These are phyloP conservation scores for Mallotus japonicus DNA, from an alignment of 441 rosid species.

Conservation along the genomic window DNA sequence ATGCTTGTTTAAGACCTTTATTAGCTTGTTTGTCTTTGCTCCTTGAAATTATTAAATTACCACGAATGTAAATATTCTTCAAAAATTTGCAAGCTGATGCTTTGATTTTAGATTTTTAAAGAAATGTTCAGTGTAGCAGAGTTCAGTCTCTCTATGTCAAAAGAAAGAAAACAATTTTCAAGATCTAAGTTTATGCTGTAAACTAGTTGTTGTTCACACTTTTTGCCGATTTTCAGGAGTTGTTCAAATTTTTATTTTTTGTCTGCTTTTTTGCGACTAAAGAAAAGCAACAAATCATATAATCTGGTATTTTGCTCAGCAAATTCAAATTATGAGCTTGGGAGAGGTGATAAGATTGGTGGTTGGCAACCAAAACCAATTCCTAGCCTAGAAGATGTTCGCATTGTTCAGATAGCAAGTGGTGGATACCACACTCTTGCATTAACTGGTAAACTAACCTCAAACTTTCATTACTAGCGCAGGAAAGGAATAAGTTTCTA, in stretches of 20 bases:
- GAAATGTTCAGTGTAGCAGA: background rate
- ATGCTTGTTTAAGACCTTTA: background rate
- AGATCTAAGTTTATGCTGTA: background rate
- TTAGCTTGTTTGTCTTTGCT: background rate
- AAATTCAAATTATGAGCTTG: conserved; percentile 89
- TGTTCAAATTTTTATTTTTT: background rate
- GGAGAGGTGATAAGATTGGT: conserved; percentile 75
- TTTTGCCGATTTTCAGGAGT: background rate
- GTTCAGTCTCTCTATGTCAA: background rate
- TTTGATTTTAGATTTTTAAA: background rate
- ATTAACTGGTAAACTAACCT: conserved; percentile 55
- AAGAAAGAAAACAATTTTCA: background rate
- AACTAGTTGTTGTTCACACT: background rate
- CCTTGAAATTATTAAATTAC: background rate
- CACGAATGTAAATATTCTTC: background rate
- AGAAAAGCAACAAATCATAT: background rate
- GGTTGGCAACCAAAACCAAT: conserved; percentile 83
- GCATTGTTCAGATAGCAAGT: conserved; percentile 62
- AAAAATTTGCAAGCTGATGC: background rate
- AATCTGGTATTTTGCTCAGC: conserved; percentile 38
- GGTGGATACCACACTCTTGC: conserved; percentile 97
- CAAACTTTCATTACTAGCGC: background rate
- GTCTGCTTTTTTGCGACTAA: background rate
- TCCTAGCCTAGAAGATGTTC: conserved; percentile 56
- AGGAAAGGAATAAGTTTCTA: background rate